phyloP scores from a whole-genome alignment of 768 basidiomycete genomes.

The Tricholoma furcatifolium region DNA sequence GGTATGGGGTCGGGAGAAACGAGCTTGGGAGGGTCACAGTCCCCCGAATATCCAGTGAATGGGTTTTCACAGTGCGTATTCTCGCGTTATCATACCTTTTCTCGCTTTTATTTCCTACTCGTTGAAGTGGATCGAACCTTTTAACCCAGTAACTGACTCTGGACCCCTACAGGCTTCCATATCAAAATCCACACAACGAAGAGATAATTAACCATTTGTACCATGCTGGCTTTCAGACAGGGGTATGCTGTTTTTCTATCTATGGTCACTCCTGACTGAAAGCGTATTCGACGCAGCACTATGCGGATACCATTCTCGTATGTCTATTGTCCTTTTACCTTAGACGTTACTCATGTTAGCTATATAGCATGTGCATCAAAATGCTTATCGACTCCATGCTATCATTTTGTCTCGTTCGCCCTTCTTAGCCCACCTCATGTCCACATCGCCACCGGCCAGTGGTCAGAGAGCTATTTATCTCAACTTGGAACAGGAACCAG shows the following conservation, averaged over 20 bases:
- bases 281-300: constrained; percentile 51
- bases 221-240: constrained; percentile 77
- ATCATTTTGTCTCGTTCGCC: constrained; percentile 88
- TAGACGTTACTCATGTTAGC: constrained; percentile 6
- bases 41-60: constrained; percentile 47
- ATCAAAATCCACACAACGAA: constrained; percentile 69
- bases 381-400: constrained; percentile 74
- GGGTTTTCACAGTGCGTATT: constrained; percentile 59
- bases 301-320: constrained; percentile 79
- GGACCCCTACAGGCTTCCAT: constrained; percentile 40
- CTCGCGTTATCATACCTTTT: constrained; percentile 1
- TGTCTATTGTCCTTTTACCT: constrained; percentile 25
- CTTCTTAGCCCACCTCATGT: constrained; percentile 86
- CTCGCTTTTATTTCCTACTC: constrained; percentile 2
- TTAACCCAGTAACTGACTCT: constrained; percentile 9
- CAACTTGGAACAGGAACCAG: constrained; percentile 73
- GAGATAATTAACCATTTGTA: constrained; percentile 78
- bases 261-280: constrained; percentile 11
- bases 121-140: constrained; percentile 14
- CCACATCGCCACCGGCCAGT: constrained; percentile 66
- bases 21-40: constrained; percentile 34
- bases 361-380: constrained; percentile 69
- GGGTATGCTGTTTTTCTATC: constrained; percentile 46
- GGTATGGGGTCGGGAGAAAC: constrained; percentile 36
- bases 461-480: constrained; percentile 73